These are phyloP conservation scores for Hibiscus mutabilis DNA, from an alignment of 345 rosid genomes.

Conservation along the genomic window DNA sequence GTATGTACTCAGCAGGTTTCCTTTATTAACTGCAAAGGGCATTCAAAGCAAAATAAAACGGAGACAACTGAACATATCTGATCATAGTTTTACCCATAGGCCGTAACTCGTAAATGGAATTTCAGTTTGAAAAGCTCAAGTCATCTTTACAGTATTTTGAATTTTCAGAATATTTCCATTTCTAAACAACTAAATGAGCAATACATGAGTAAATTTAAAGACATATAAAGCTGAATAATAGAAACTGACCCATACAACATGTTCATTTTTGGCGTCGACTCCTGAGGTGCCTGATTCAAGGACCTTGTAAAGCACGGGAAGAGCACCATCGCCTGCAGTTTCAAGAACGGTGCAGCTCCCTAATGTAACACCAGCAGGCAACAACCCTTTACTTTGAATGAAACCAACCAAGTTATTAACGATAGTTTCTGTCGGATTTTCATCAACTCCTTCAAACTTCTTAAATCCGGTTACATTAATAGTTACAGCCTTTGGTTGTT, in stretches of 20 bases:
- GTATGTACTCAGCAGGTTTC: neutral
- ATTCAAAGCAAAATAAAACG: neutral
- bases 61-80: neutral
- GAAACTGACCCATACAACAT: constrained; percentile 65
- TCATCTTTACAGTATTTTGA: neutral
- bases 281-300: constrained; percentile 47
- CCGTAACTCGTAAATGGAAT: neutral
- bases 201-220: neutral
- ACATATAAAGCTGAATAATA: neutral
- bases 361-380: constrained; percentile 54
- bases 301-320: constrained; percentile 41
- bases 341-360: constrained; percentile 72
- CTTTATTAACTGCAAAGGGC: neutral
- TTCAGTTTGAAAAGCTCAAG: neutral
- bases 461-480: constrained; percentile 75
- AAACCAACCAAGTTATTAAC: constrained; percentile 48
- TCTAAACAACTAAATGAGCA: neutral
- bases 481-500: constrained; percentile 54
- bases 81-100: neutral
- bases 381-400: constrained; percentile 38
- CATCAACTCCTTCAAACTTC: constrained; percentile 65
- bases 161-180: neutral
- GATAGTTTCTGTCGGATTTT: constrained; percentile 72
- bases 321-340: constrained; percentile 71
- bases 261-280: constrained; percentile 23